Evolutionary conservation across 2,329 filamentous ascomycete species (phyloP).

Genomic region (Coniochaeta sp.): DNA sequence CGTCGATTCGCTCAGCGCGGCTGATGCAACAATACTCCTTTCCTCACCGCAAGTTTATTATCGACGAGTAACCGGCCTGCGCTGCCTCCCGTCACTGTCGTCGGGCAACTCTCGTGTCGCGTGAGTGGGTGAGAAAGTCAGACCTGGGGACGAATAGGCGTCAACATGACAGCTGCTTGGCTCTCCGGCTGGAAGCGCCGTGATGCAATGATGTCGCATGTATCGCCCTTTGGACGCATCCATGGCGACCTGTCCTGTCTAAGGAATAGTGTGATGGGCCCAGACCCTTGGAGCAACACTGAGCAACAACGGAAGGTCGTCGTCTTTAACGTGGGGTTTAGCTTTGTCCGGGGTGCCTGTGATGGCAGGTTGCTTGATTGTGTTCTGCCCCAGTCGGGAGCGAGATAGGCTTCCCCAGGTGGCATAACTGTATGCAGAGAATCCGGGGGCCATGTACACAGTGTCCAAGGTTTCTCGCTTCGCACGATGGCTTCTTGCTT

Average conservation of each 20-base stretch:
- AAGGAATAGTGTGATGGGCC: neutral
- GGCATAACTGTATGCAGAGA: neutral
- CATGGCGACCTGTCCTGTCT: neutral
- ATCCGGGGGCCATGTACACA: neutral
- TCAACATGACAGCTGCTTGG: neutral
- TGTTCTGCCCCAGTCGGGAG: neutral
- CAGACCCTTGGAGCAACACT: neutral
- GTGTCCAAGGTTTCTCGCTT: neutral
- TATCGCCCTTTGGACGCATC: neutral
- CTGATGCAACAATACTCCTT: neutral
- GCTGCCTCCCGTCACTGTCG: neutral
- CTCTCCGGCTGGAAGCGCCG: neutral
- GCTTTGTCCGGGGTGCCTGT: neutral
- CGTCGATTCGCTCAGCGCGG: neutral
- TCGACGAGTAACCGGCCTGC: neutral
- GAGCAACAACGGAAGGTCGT: neutral
- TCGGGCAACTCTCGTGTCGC: neutral
- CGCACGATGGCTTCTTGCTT: neutral
- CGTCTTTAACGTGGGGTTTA: neutral
- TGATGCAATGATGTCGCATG: neutral
- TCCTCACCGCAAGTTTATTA: neutral
- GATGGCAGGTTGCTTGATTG: too few relatives aligned
- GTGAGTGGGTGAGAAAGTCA: neutral
- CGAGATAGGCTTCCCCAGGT: neutral
- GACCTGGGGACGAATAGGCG: neutral